These are phyloP conservation scores for Cornus suecica DNA, from an alignment of 148 eudicot species.

Conservation along the genomic window DNA sequence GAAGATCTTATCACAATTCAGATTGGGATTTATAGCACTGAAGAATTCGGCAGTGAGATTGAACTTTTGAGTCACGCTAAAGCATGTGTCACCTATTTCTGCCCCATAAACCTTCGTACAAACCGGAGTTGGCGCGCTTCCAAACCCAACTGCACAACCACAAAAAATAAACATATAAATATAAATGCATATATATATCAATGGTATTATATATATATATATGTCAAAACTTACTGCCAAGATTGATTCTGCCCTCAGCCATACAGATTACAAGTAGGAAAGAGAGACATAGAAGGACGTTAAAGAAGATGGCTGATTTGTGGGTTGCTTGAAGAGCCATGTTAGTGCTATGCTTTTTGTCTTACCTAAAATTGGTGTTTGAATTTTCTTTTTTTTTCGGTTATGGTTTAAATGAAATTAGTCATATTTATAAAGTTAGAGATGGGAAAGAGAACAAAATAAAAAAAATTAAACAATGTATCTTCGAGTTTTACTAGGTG, in stretches of 20 bases:
- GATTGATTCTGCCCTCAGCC: constrained; percentile 6
- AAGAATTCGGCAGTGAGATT: constrained; percentile 1
- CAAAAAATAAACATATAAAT: no score
- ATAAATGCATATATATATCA: no score
- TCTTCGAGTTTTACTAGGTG: neutral
- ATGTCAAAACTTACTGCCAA: constrained; percentile 4
- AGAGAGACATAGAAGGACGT: neutral
- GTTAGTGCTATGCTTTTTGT: neutral
- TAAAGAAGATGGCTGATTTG: neutral
- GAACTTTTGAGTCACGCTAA: constrained; percentile 10
- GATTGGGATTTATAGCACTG: constrained; percentile 14
- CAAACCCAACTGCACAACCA: neutral
- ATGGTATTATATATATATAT: no score
- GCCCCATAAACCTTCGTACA: constrained; percentile 11
- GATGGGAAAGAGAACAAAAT: neutral
- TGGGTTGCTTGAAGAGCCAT: neutral
- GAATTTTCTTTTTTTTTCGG: neutral
- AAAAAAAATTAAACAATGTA: neutral
- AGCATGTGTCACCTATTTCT: constrained; percentile 18
- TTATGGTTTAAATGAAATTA: neutral
- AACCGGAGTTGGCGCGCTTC: neutral
- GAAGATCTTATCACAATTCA: constrained; percentile 13
- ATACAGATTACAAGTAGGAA: neutral
- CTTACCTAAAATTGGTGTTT: neutral
- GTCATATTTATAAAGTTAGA: neutral